These are phyloP conservation scores for Syncephalastrum sp. DNA, from an alignment of 371 early-diverging fungal species.

Conservation along the genomic window DNA sequence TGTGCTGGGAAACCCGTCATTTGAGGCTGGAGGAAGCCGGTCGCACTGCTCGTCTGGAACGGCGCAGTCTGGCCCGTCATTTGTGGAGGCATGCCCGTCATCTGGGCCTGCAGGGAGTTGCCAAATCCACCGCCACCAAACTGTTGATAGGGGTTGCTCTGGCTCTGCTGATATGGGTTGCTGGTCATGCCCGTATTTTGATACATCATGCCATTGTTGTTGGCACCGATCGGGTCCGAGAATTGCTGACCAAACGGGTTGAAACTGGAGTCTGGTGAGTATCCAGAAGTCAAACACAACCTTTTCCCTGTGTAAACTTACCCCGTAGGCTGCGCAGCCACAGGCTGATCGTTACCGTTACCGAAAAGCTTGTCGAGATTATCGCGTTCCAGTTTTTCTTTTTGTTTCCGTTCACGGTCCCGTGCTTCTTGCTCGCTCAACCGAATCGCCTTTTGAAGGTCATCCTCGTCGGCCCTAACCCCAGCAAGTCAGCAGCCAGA, in stretches of 20 bases:
- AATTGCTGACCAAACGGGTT: constrained; percentile 18
- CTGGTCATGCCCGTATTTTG: constrained; percentile 26
- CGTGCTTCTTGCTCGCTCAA: constrained; percentile 42
- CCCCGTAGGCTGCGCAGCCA: no score
- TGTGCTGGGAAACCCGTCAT: constrained; percentile 14
- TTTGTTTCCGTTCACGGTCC: constrained; percentile 36
- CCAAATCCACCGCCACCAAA: constrained; percentile 11
- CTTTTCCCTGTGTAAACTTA: no score
- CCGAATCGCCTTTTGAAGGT: constrained; percentile 39
- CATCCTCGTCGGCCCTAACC: constrained; percentile 28
- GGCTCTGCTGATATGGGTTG: constrained; percentile 39
- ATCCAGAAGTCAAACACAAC: background rate
- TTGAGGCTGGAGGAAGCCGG: constrained; percentile 11
- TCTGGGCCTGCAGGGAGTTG: constrained; percentile 30
- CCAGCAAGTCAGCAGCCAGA: background rate
- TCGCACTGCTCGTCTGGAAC: constrained; percentile 24
- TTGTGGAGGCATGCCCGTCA: constrained; percentile 42
- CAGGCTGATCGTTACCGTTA: constrained; percentile 8
- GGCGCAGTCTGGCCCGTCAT: constrained; percentile 48
- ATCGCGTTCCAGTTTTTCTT: constrained; percentile 28
- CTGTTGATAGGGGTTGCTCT: constrained; percentile 21
- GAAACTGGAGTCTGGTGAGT: background rate
- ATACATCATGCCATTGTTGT: constrained; percentile 20
- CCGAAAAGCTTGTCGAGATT: constrained; percentile 49
- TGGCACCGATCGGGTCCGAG: constrained; percentile 27